Evolutionary conservation across 768 basidiomycete species (phyloP), one percentile per base, ranked within the genome.

Genomic region (Russula sp.): DNA sequence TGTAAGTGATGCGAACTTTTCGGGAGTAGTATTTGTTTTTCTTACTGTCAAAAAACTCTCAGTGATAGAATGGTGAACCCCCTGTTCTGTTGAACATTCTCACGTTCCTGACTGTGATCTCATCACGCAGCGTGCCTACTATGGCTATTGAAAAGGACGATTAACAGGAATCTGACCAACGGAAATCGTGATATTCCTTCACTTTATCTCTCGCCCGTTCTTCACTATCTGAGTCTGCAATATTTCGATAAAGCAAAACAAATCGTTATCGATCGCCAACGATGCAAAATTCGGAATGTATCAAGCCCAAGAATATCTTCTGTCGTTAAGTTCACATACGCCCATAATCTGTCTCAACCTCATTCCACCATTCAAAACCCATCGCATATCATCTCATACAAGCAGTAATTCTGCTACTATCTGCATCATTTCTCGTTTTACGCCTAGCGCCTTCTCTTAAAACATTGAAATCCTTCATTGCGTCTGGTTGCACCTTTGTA

Each of bases 61-160:
- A 84, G 84, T 67, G 84, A 85, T 69, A 78, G 82, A 72, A 85
- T 84, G 84, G 81, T 82, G 53, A 32, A 63, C 48, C 40, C 40
- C 44, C n/a, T 45, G 72, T 51, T 22, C 37, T 40, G 32, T 32
- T 27, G 34, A 22, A 52, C 34, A 45, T 35, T 52, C 49, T 34
- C 53, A 53, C 56, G 47, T 39, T 37, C 44, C 51, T 55, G 44
- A 53, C 58, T 55, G 59, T 70, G 58, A 69, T 62, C 27, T 68
- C 53, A 68, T 68, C 34, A 59, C 40, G 35, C 72, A 84, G 83
- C 84, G 84, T 64, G 84, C 84, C 61, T 85, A 85, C 71, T 85
- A 85, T 68, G 84, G 84, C 54, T 68, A 68, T 59, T 68, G 57
- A 66, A 64, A 34, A 52, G 54, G 34, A 35, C 35, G 55, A 32